Evolutionary conservation across 2,329 filamentous ascomycete species (phyloP).

Genomic region (Claviceps purpurea): DNA sequence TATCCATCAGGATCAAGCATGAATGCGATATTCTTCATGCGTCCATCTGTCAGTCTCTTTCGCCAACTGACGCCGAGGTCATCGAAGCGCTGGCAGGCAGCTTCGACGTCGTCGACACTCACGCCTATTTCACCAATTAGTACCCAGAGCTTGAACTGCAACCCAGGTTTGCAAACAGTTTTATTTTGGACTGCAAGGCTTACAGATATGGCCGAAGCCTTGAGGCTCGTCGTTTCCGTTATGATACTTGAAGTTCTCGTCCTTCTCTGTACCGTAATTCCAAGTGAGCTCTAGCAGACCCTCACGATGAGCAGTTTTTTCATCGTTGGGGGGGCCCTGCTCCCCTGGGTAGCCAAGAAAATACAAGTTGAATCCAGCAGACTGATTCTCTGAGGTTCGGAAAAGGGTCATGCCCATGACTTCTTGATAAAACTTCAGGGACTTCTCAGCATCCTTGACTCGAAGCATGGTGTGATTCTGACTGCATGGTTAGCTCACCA

Average conservation of each 20-base stretch:
- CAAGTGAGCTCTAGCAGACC: slow-evolving; percentile 84
- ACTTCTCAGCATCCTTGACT: slow-evolving; percentile 67
- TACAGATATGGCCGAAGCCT: slow-evolving; percentile 88
- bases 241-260: slow-evolving; percentile 74
- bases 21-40: slow-evolving; percentile 91
- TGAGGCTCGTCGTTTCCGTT: slow-evolving; percentile 85
- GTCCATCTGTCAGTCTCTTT: slow-evolving; percentile 84
- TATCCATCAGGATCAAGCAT: slow-evolving; percentile 79
- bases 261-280: slow-evolving; percentile 74
- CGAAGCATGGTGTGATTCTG: slow-evolving; percentile 90
- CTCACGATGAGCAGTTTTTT: slow-evolving; percentile 53
- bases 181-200: slow-evolving; percentile 17
- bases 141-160: not conserved
- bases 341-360: slow-evolving; percentile 69
- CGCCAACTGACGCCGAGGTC: slow-evolving; percentile 75
- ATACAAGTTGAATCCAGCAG: slow-evolving; percentile 75
- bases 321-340: slow-evolving; percentile 37
- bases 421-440: slow-evolving; percentile 71
- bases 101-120: slow-evolving; percentile 75
- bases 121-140: slow-evolving; percentile 39
- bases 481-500: not conserved
- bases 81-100: slow-evolving; percentile 78
- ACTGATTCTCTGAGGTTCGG: slow-evolving; percentile 55
- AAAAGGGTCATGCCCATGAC: slow-evolving; percentile 78
- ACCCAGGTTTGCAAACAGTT: not conserved